Conservation (phyloP, 2,329 filamentous ascomycete genomes). For the Cryphonectria naterciae region DNA sequence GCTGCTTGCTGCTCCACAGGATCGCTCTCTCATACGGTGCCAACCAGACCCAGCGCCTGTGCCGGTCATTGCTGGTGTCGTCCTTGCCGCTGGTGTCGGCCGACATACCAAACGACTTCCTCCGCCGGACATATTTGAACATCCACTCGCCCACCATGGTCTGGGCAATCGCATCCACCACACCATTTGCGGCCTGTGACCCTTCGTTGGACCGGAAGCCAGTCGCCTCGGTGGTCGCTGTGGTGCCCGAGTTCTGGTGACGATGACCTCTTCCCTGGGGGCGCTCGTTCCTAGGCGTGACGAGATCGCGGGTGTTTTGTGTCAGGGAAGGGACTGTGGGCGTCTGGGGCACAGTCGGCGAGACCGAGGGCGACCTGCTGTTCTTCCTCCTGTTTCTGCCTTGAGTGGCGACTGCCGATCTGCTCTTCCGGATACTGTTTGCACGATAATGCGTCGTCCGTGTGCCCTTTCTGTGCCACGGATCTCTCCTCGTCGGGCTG, state of each 20-base stretch:
- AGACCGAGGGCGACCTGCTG: constrained; percentile 68
- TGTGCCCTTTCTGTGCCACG: constrained; percentile 58
- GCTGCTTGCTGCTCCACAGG: constrained; percentile 98
- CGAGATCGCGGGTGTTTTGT: constrained; percentile 65
- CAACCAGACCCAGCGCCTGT: constrained; percentile 98
- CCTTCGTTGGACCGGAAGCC: constrained; percentile 58
- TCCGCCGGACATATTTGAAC: constrained; percentile 85
- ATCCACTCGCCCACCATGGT: constrained; percentile 99
- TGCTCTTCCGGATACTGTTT: constrained; percentile 77
- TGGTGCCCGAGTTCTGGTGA: constrained; percentile 65
- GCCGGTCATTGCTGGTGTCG: constrained; percentile 75
- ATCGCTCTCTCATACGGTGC: constrained; percentile 95
- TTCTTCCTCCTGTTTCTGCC: constrained; percentile 53
- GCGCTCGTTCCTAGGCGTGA: constrained; percentile 55
- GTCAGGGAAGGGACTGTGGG: constrained; percentile 74
- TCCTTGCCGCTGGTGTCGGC: constrained; percentile 70
- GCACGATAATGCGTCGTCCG: constrained; percentile 55
- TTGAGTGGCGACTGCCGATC: constrained; percentile 76
- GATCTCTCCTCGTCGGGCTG: constrained; percentile 71
- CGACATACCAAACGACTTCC: constrained; percentile 85
- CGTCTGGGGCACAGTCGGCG: constrained; percentile 69
- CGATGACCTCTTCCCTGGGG: constrained; percentile 42
- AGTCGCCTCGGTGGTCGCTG: constrained; percentile 52
- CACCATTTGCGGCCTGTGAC: constrained; percentile 70
- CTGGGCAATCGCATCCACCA: constrained; percentile 95